Evolutionary conservation across 192 early-diverging fungal genomes (phyloP), one percentile per base, ranked within the genome.

Genomic region (Rhizoclosmatium globosum): DNA sequence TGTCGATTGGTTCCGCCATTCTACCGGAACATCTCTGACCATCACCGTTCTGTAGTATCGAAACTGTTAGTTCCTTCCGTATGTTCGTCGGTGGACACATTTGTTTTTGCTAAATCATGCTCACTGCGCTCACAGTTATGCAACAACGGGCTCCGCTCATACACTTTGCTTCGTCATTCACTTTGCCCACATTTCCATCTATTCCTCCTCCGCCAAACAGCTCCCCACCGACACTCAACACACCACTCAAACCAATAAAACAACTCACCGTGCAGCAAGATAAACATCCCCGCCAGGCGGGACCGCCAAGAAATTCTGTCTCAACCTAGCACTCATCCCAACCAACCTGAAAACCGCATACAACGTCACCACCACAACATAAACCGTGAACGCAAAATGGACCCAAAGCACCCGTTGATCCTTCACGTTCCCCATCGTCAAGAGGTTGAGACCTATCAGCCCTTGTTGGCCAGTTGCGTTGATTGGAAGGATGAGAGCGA

Each of bases 381-480:
- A 70, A 4, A 76, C 23, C 15, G 47, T 45, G 23, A 50, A 68
- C 1, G 87, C 79, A 9, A 94, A 79, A 74, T 94, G 94, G 11
- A 90, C 90, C 94, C 94, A 95, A 4, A 93, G 86, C 38, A 70
- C 79, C 44, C 82, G 61, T 2, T 71, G 56, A 23, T 80, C 75
- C 38, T 56, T 70, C 15, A 97, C 85, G 64, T 97, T 97, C 64
- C 90, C 92, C 38, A 95, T 91, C 0, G 92, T 91, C 72, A 94
- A 76, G 39, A 79, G 60, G 58, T 88, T 79, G 13, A 95, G 83
- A 2, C 94, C 95, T 1, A 42, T 38, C 11, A 78, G 44, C 4
- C 7, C 23, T 4, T 77, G 67, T 21, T 66, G 50, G 17, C 90
- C 86, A n/a, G 85, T 74, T 2, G 86, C 82, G 71, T 96, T 94